Conservation (phyloP, 495 filamentous ascomycete species). For the Astrothelium subdiscretum region DNA sequence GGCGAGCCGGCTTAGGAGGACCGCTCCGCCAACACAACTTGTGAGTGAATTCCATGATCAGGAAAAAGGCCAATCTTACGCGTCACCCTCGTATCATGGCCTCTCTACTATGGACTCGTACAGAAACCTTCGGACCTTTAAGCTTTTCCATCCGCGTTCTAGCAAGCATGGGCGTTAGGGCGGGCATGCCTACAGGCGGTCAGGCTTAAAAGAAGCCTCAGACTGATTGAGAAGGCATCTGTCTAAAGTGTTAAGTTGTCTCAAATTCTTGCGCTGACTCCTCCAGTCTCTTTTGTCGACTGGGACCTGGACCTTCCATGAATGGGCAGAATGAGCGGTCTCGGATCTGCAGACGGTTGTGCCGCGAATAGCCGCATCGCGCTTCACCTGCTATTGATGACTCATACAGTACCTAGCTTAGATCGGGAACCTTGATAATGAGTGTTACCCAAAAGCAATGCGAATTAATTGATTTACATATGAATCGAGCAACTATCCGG, state of each 20-base stretch:
- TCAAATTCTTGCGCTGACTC: too few relatives aligned
- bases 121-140: not conserved
- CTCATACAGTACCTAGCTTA: not conserved
- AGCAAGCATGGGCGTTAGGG: not conserved
- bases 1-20: not conserved
- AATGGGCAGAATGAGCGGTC: not conserved
- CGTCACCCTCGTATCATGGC: not conserved
- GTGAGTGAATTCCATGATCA: not conserved
- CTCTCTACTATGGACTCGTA: not conserved
- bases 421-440: not conserved
- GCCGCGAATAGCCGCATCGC: not conserved
- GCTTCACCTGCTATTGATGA: not conserved
- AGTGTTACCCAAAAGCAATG: too few relatives aligned
- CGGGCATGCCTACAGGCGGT: too few relatives aligned
- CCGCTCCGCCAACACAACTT: not conserved
- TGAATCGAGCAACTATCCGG: too few relatives aligned
- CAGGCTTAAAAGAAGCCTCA: too few relatives aligned
- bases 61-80: not conserved
- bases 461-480: too few relatives aligned
- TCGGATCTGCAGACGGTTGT: too few relatives aligned
- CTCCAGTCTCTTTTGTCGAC: not conserved
- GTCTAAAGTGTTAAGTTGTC: too few relatives aligned
- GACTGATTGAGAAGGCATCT: too few relatives aligned
- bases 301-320: not conserved
- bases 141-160: not conserved